These are phyloP conservation scores for Nasturtium officinale DNA, from an alignment of 345 rosid genomes.

Conservation along the genomic window DNA sequence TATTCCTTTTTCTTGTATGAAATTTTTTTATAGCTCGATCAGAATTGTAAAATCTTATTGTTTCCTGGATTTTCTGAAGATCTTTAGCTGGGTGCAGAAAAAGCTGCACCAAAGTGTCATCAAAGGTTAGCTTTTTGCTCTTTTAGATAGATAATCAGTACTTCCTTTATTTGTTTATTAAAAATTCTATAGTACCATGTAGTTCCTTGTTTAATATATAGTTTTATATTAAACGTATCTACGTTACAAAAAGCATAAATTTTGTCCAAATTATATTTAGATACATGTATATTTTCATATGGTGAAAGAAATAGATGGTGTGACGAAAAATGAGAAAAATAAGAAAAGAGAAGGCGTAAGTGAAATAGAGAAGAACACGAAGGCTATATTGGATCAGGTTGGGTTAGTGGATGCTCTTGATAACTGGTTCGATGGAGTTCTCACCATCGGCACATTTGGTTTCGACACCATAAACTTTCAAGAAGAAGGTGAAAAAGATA, in stretches of 20 bases:
- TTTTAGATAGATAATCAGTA: neutral
- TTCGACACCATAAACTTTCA: conserved; percentile 58
- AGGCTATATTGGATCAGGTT: conserved; percentile 66
- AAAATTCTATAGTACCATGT: neutral
- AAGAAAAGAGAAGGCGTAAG: conserved; percentile 54
- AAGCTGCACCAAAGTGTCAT: conserved; percentile 60
- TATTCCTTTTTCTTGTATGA: neutral
- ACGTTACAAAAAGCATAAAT: neutral
- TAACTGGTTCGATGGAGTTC: conserved; percentile 78
- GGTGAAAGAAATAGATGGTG: conserved; percentile 48
- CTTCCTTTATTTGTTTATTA: neutral
- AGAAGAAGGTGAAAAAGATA: conserved; percentile 40
- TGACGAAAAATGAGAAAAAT: conserved; percentile 54
- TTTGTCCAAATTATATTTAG: conserved; percentile 2
- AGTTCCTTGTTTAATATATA: conserved; percentile 16
- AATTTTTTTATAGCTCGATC: neutral
- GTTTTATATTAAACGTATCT: conserved; percentile 14
- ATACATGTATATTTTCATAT: neutral
- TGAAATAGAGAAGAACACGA: conserved; percentile 58
- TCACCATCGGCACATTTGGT: conserved; percentile 90
- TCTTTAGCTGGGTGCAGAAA: conserved; percentile 91
- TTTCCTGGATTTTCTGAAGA: conserved; percentile 39
- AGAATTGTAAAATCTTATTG: neutral
- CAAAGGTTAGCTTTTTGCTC: conserved; percentile 55
- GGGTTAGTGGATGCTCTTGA: conserved; percentile 71